Conservation (phyloP, 345 rosid species). For the Brassica incana region DNA sequence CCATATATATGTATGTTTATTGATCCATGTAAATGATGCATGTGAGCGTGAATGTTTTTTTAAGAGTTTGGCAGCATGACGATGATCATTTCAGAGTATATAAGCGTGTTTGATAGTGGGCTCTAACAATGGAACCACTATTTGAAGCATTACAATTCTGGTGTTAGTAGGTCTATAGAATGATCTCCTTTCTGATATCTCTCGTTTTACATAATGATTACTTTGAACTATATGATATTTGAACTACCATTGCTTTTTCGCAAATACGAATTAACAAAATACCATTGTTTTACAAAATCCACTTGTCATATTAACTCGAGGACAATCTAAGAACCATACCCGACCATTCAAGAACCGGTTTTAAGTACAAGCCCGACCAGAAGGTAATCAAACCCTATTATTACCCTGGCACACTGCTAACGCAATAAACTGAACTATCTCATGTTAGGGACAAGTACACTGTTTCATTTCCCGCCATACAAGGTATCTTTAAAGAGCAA, state of each 20-base stretch:
- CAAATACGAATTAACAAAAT: not conserved
- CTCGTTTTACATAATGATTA: not conserved
- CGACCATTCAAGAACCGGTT: not conserved
- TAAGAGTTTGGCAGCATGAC: not conserved
- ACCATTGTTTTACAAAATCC: not conserved
- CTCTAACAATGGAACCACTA: not conserved
- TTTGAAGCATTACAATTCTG: not conserved
- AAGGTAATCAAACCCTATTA: not conserved
- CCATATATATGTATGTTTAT: not conserved
- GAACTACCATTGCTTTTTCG: not conserved
- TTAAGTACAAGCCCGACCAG: not conserved
- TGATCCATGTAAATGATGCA: not conserved
- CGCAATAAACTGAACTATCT: not conserved
- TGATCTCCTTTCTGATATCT: not conserved
- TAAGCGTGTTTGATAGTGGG: not conserved
- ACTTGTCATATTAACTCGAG: not conserved
- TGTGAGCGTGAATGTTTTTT: conserved; percentile 11
- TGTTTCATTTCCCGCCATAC: not conserved
- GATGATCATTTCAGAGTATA: not conserved
- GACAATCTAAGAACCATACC: not conserved
- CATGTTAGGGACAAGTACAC: not conserved
- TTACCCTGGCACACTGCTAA: not conserved
- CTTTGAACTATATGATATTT: not conserved
- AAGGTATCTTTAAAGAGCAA: not conserved
- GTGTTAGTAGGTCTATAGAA: not conserved